Evolutionary conservation across 805 yeast genomes (phyloP), one percentile per base, ranked within the genome.

Genomic region (Nakazawaea populi): DNA sequence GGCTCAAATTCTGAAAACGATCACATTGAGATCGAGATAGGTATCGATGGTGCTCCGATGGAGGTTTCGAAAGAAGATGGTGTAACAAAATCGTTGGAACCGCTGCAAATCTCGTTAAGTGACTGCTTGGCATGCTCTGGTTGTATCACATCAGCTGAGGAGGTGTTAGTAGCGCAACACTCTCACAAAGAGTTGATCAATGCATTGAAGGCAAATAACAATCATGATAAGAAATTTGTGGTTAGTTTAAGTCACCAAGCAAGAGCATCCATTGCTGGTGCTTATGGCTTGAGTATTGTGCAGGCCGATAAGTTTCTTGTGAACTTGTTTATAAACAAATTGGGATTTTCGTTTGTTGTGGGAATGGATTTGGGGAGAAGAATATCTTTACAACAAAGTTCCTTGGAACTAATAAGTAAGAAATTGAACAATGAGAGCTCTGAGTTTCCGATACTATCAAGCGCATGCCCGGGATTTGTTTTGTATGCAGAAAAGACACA

Each of bases 61-160:
- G 91, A 88, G 58, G 90, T 89, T 2, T 79, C 85, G 5, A 75
- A 77, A 44, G 80, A 79, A 44, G 83, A 80, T 53, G 82, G 80
- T 28, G 69, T 70, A 5, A 61, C 73, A 4, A 73, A 75, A 36
- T 70, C 72, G 18, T 70, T 89, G 6, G 76, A 84, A 30, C 83
- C 89, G 48, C 98, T 97, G 0, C 92, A 87, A 56, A 92, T 94
- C 44, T 86, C 94, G 1, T 69, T 94, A 47, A 84, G 90, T 18
- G 99, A 94, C 70, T 94, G 99, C 67, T 72, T 94, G 49, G 99
- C 99, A 0, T 94, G 99, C 63, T 83, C 95, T 7, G 99, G 99
- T 0, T 94, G 99, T 66, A 89, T 94, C 49, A 94, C 99, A 0
- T 87, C 96, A 4, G 95, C 97, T n/a, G 99, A 94, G 63, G 96